Evolutionary conservation across 1,284 basidiomycete species (phyloP).

Genomic region (Volvariella volvacea): DNA sequence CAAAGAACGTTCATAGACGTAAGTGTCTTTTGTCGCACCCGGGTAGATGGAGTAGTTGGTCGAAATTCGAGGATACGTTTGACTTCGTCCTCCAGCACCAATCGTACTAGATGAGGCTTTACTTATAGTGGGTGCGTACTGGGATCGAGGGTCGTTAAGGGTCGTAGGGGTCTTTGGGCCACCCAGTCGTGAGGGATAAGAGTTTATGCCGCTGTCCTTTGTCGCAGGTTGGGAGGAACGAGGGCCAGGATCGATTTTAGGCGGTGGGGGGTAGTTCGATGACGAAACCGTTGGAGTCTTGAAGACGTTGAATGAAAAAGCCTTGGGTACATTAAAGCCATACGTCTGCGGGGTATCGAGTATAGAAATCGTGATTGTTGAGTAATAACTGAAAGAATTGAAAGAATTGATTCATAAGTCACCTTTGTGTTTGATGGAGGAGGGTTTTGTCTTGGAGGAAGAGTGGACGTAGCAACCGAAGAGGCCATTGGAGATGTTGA

Average conservation of each 20-base stretch:
- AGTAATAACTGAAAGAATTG: slow-evolving; percentile 1
- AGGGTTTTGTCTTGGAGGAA: slow-evolving; percentile 14
- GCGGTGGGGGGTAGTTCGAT: slow-evolving; percentile 27
- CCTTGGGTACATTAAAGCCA: slow-evolving; percentile 28
- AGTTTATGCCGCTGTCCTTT: slow-evolving; percentile 13
- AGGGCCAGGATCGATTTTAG: slow-evolving; percentile 41
- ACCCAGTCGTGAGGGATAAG: slow-evolving; percentile 7
- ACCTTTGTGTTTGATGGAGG: slow-evolving; percentile 16
- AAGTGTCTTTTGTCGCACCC: slow-evolving; percentile 34
- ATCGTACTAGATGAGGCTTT: too few relatives aligned
- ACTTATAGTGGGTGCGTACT: too few relatives aligned
- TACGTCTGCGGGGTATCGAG: slow-evolving; percentile 7
- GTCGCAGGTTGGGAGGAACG: slow-evolving; percentile 14
- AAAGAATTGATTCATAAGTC: slow-evolving; percentile 4
- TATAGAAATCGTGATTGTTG: neutral
- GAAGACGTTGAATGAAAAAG: slow-evolving; percentile 45
- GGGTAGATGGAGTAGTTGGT: slow-evolving; percentile 38
- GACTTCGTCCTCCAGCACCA: slow-evolving; percentile 11
- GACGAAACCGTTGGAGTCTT: slow-evolving; percentile 36
- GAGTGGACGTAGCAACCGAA: slow-evolving; percentile 19
- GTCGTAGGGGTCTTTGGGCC: slow-evolving; percentile 9
- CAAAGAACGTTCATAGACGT: slow-evolving; percentile 52
- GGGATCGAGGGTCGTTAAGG: slow-evolving; percentile 4
- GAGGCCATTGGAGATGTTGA: slow-evolving; percentile 24
- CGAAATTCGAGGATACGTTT: slow-evolving; percentile 12